These are phyloP conservation scores for Roridomyces roridus DNA, from an alignment of 768 basidiomycete species.

Conservation along the genomic window DNA sequence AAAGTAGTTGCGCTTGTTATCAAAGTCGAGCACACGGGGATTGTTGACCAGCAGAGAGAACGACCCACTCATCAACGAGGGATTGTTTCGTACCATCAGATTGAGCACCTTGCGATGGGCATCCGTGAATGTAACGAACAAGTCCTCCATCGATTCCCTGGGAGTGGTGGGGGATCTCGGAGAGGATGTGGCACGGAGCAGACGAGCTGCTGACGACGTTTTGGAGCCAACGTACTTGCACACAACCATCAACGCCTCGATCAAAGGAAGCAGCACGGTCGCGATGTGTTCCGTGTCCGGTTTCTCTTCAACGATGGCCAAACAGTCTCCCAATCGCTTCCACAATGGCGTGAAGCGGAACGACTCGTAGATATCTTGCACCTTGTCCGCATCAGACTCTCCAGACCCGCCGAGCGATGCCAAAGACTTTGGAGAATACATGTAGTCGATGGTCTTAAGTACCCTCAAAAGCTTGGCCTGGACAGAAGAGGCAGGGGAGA, in stretches of 20 bases:
- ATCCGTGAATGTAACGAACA: constrained; percentile 94
- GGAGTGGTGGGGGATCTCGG: constrained; percentile 73
- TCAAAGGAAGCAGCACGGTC: constrained; percentile 90
- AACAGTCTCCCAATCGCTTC: constrained; percentile 88
- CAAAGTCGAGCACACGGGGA: constrained; percentile 95
- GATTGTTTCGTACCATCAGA: constrained; percentile 97
- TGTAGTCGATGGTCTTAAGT: constrained; percentile 97
- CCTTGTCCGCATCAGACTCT: constrained; percentile 75
- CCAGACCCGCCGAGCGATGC: constrained; percentile 42
- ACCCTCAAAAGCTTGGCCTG: constrained; percentile 97
- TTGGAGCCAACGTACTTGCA: constrained; percentile 92
- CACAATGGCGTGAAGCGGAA: constrained; percentile 92
- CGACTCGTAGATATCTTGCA: constrained; percentile 87
- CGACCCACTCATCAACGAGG: constrained; percentile 96
- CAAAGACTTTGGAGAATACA: constrained; percentile 73
- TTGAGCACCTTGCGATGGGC: constrained; percentile 93
- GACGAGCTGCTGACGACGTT: constrained; percentile 52
- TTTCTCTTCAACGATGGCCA: constrained; percentile 81
- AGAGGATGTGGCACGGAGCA: constrained; percentile 68
- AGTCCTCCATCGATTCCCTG: constrained; percentile 83
- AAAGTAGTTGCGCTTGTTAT: constrained; percentile 99
- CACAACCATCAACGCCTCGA: constrained; percentile 97
- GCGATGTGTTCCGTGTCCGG: constrained; percentile 87
- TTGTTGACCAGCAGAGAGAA: constrained; percentile 97
- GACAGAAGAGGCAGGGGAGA: constrained; percentile 91